These are phyloP conservation scores for Candida insectalens DNA, from an alignment of 805 yeast genomes.

Conservation along the genomic window DNA sequence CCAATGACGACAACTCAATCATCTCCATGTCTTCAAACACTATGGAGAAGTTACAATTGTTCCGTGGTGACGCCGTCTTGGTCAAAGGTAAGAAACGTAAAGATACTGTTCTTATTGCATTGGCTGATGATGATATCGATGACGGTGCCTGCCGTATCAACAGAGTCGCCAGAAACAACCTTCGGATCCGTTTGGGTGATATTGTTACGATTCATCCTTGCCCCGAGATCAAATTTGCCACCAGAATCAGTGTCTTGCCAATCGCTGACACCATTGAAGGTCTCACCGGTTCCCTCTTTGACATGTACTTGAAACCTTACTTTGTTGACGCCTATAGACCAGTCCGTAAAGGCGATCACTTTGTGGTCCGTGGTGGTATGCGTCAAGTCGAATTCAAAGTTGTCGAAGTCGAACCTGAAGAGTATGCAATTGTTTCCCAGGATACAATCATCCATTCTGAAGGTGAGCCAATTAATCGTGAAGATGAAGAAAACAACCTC, in stretches of 20 bases:
- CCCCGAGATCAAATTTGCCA: constrained; percentile 96
- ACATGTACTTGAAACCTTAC: constrained; percentile 93
- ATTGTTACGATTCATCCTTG: constrained; percentile 87
- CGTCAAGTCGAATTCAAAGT: constrained; percentile 98
- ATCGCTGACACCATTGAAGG: constrained; percentile 98
- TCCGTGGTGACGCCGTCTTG: constrained; percentile 95
- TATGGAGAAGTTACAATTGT: constrained; percentile 88
- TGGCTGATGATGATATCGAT: constrained; percentile 93
- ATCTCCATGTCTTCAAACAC: constrained; percentile 92
- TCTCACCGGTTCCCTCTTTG: constrained; percentile 90
- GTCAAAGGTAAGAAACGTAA: constrained; percentile 98
- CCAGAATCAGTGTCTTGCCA: constrained; percentile 90
- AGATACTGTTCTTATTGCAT: constrained; percentile 92
- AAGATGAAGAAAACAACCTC: constrained; percentile 93
- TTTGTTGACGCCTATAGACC: constrained; percentile 99
- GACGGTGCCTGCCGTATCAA: constrained; percentile 92
- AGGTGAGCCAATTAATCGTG: constrained; percentile 97
- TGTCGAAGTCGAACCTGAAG: constrained; percentile 96
- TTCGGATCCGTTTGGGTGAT: constrained; percentile 91
- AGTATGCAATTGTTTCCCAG: constrained; percentile 95
- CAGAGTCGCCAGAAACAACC: constrained; percentile 92
- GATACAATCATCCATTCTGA: constrained; percentile 97
- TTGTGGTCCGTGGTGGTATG: constrained; percentile 98
- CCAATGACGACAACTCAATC: constrained; percentile 93
- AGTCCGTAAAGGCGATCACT: constrained; percentile 93